Conservation (phyloP, 192 early-diverging fungal species). For the Coemansia sp. region DNA sequence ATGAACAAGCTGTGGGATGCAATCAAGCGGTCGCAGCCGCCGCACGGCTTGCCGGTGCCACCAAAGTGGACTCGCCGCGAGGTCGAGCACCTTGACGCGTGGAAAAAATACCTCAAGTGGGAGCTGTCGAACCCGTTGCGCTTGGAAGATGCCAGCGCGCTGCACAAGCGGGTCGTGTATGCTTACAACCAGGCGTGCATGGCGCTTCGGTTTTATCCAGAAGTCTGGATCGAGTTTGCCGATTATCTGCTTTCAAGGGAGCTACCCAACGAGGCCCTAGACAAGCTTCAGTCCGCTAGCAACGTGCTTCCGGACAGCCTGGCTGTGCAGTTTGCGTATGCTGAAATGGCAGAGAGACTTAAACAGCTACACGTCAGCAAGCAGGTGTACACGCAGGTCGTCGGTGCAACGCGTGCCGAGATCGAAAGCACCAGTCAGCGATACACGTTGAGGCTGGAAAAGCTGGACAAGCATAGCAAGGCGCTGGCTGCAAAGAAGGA, state of each 20-base stretch:
- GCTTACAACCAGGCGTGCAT: slow-evolving; percentile 85
- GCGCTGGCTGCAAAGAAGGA: slow-evolving; percentile 1
- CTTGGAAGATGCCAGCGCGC: slow-evolving; percentile 51
- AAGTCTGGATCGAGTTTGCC: slow-evolving; percentile 70
- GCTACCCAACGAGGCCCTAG: slow-evolving; percentile 24
- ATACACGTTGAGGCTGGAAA: slow-evolving; percentile 28
- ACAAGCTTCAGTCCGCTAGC: slow-evolving; percentile 36
- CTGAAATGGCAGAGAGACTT: slow-evolving; percentile 63
- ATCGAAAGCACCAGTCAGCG: slow-evolving; percentile 19
- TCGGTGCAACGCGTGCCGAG: slow-evolving; percentile 15
- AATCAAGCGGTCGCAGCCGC: slow-evolving; percentile 61
- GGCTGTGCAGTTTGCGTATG: slow-evolving; percentile 70
- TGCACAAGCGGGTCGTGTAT: slow-evolving; percentile 72
- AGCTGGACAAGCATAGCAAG: slow-evolving; percentile 38
- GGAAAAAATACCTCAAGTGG: slow-evolving; percentile 91
- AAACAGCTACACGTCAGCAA: slow-evolving; percentile 59
- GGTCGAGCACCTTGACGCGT: slow-evolving; percentile 57
- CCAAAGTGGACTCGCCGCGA: slow-evolving; percentile 81
- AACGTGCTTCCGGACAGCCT: slow-evolving; percentile 49
- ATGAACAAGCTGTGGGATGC: slow-evolving; percentile 72
- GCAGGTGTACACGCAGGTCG: slow-evolving; percentile 55
- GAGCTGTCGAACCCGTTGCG: slow-evolving; percentile 83
- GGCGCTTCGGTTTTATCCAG: slow-evolving; percentile 80
- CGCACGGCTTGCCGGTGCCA: slow-evolving; percentile 64
- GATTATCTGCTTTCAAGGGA: slow-evolving; percentile 28